A percentile compares a stretch with the other conserved stretches of the same genome.
Conservation (phyloP, 1,284 basidiomycete species). For the Hymenochaete sp. region DNA sequence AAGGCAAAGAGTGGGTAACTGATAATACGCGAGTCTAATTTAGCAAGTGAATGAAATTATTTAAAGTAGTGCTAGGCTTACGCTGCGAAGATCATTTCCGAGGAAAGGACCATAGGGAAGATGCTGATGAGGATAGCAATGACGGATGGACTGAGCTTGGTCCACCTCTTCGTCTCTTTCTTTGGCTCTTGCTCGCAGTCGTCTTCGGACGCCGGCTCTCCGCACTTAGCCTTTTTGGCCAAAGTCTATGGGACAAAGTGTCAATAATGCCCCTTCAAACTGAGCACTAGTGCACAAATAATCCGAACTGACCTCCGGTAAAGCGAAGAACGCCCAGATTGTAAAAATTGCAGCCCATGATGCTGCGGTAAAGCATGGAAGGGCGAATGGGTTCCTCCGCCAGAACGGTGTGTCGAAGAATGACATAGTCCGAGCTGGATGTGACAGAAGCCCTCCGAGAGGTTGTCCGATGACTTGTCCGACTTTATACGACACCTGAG, state of each 20-base stretch:
- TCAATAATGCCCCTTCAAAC: no score
- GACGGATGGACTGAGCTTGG: conserved; percentile 12
- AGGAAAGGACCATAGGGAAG: conserved; percentile 14
- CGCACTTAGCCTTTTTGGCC: no score
- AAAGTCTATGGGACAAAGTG: no score
- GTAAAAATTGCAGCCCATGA: conserved; percentile 19
- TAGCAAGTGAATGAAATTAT: background rate
- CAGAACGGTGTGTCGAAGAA: conserved; percentile 20
- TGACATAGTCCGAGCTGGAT: conserved; percentile 20
- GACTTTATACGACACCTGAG: conserved; percentile 16
- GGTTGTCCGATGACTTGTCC: conserved; percentile 19
- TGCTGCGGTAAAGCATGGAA: conserved; percentile 22
- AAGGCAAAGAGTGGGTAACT: conserved; percentile 22
- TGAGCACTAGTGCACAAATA: no score
- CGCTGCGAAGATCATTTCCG: conserved; percentile 17
- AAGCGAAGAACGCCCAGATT: no score
- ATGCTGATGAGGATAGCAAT: conserved; percentile 13
- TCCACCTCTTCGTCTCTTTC: no score
- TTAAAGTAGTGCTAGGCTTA: no score
- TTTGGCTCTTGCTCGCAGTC: no score
- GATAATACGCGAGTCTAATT: no score
- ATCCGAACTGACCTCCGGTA: no score
- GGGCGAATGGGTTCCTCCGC: conserved; percentile 21
- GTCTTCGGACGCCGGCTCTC: no score
- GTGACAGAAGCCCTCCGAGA: conserved; percentile 21